Evolutionary conservation across 1,284 basidiomycete species (phyloP).

Genomic region (Puccinia hordei): DNA sequence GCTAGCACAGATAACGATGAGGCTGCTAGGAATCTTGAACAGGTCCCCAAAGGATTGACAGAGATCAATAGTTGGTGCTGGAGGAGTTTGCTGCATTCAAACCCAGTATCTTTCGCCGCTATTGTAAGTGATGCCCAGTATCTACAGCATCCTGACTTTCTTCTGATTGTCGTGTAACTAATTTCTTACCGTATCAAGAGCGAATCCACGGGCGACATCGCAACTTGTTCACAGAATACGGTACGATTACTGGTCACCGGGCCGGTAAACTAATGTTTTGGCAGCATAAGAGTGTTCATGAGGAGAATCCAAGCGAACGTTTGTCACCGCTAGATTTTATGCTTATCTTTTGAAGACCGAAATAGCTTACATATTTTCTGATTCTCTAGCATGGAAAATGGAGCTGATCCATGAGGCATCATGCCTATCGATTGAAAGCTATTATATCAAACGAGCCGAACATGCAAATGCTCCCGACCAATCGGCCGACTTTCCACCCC

Average conservation of each 20-base stretch:
- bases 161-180: neutral
- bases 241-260: slow-evolving; percentile 63
- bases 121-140: slow-evolving; percentile 54
- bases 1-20: too few species aligned
- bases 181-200: slow-evolving; percentile 57
- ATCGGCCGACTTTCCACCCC: neutral
- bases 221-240: slow-evolving; percentile 71
- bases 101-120: slow-evolving; percentile 30
- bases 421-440: slow-evolving; percentile 4
- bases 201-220: slow-evolving; percentile 73
- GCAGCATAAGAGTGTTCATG: slow-evolving; percentile 55
- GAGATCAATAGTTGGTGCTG: too few species aligned
- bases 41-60: too few species aligned
- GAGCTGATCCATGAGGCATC: slow-evolving; percentile 24
- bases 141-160: slow-evolving; percentile 71
- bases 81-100: slow-evolving; percentile 55
- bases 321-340: slow-evolving; percentile 29
- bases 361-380: slow-evolving; percentile 15
- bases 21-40: too few species aligned
- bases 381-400: slow-evolving; percentile 45
- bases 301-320: slow-evolving; percentile 33
- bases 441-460: neutral
- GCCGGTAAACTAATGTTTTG: slow-evolving; percentile 56
- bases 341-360: slow-evolving; percentile 35
- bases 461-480: neutral